Conservation (phyloP, 345 rosid species). For the Atalantia buxifolia region DNA sequence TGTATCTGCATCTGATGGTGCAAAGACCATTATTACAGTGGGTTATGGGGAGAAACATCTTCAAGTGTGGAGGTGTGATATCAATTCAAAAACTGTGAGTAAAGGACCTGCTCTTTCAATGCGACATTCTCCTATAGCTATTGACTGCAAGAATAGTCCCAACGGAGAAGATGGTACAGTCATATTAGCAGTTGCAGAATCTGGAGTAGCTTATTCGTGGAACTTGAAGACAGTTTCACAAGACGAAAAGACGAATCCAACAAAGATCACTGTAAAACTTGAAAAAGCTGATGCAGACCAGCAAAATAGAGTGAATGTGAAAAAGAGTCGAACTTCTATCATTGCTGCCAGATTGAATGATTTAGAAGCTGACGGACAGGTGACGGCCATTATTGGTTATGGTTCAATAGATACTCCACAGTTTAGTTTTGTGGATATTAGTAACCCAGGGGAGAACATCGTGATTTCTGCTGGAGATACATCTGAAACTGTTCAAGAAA, state of each 20-base stretch:
- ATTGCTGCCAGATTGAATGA: slow-evolving; percentile 30
- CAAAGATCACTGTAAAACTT: slow-evolving; percentile 32
- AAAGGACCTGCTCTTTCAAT: slow-evolving; percentile 35
- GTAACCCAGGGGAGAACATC: slow-evolving; percentile 25
- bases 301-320: slow-evolving; percentile 17
- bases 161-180: slow-evolving; percentile 14
- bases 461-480: slow-evolving; percentile 24
- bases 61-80: slow-evolving; percentile 39
- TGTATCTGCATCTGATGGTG: slow-evolving; percentile 38
- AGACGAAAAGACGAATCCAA: slow-evolving; percentile 25
- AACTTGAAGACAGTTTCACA: slow-evolving; percentile 21
- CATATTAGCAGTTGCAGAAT: slow-evolving; percentile 34
- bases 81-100: slow-evolving; percentile 18
- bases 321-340: slow-evolving; percentile 25
- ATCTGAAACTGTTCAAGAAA: slow-evolving; percentile 15
- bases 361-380: slow-evolving; percentile 9
- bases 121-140: slow-evolving; percentile 21
- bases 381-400: slow-evolving; percentile 26
- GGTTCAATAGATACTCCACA: slow-evolving; percentile 36
- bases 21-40: slow-evolving; percentile 32
- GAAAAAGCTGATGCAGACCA: slow-evolving; percentile 16
- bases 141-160: slow-evolving; percentile 27
- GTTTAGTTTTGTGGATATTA: slow-evolving; percentile 29
- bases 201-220: slow-evolving; percentile 37
- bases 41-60: slow-evolving; percentile 32